Evolutionary conservation across 73 alveolate genomes (phyloP), one percentile per base, ranked within the genome.

Genomic region (Paraurostyla sp.): DNA sequence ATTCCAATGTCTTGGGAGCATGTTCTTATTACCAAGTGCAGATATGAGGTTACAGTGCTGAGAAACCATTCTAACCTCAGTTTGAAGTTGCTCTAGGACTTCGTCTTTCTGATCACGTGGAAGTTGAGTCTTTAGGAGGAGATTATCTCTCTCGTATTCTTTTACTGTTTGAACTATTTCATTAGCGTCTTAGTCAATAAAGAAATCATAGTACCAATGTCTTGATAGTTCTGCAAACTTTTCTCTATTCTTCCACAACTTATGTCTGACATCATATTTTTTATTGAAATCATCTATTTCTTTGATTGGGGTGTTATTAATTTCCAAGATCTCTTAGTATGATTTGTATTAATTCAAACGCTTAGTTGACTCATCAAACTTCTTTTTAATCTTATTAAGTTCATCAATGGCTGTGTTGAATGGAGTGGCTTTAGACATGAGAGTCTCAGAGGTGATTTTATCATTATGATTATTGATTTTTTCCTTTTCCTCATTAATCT

Each of bases 21-120:
- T 71, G 29, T 95, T 97, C 51, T 89, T 92, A 78, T 94, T 96
- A 49, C 99, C 97, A 36, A 96, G 88, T n/a, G 95, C 95, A 33
- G 71, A 25, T 16, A 96, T 92, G 23, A 96, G 83, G 20, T 95
- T 93, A 78, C 88, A 50, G 52, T 54, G 59, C 15, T 41, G 27
- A 27, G 98, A 46, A 52, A 90, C 96, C 42, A 60, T 68, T 58
- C 83, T 83, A 45, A 94, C 96, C 43, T 76, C 89, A n/a, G 36
- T 86, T 0, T 13, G 57, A 48, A 92, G 82, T 20, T 69, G 49
- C 58, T 88, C 95, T 16, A 76, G 80, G 35, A 92, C 95, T 68
- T 80, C 92, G 76, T 88, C 94, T 63, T 87, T 87, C 54, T 32
- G 16, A 18, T 90, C 95, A 51, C 90, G 57, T 3, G 92, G 93